Evolutionary conservation across 1,284 basidiomycete species (phyloP), one percentile per base, ranked within the genome.

Genomic region (Cryptococcus floricola): DNA sequence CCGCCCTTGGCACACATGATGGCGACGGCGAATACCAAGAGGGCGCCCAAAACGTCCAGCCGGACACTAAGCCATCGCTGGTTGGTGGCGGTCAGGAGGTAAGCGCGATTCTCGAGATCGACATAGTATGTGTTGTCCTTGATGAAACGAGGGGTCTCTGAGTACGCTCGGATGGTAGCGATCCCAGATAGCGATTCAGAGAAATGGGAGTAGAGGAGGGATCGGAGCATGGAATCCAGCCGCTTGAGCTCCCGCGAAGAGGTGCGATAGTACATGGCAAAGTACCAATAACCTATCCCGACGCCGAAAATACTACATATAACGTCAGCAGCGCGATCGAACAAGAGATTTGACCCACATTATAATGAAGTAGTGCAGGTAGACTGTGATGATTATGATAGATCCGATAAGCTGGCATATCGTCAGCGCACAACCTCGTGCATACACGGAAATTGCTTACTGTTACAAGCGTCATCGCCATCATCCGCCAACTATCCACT

Each of bases 31-130:
- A 94, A 87, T 0, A 87, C 87, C 39, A 97, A 77, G 14, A 88
- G 57, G 2, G 84, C 82, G 38, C 92, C 91, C 45, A 95, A 81
- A 61, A 88, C 85, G 74, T 95, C 92, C 39, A 96, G 81, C 23
- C 92, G 86, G 44, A 94, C 84, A 59, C 88, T 89, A 19, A 95
- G 85, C 90, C 91, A 94, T 54, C 90, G 83, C 83, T 89, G 77
- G 53, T 74, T 69, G 59, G 66, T 62, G 56, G 70, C 72, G 0
- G 88, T 91, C 59, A 95, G 75, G 84, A 86, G 91, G 73, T 94
- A 95, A 2, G 92, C 91, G 39, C 89, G 83, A 70, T 96, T 95
- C 78, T 97, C 91, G 45, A 89, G 78, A 66, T 97, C 88, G 50
- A 94, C 82, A n/a, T 85, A 81, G 39, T 83, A 80, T 63, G 87